Evolutionary conservation across 2,329 filamentous ascomycete species (phyloP).

Genomic region (Ophiostoma novo-ulmi): DNA sequence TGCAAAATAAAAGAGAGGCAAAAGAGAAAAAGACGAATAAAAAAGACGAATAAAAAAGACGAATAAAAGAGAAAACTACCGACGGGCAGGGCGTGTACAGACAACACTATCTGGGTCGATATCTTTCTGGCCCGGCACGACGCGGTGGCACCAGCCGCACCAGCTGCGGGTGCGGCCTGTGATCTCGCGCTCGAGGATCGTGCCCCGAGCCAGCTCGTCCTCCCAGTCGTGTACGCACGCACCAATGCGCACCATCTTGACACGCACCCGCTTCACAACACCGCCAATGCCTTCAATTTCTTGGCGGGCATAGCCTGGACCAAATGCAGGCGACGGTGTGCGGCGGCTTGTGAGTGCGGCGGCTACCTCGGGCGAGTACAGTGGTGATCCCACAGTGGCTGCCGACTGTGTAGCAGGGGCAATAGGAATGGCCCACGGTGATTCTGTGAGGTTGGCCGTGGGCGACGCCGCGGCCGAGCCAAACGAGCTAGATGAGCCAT

Average conservation of each 20-base stretch:
- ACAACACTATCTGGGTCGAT: conserved; percentile 30
- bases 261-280: conserved; percentile 79
- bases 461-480: conserved; percentile 21
- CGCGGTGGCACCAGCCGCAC: conserved; percentile 86
- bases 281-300: conserved; percentile 91
- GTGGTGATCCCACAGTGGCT: conserved; percentile 25
- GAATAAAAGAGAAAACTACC: not conserved
- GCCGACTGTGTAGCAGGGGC: conserved; percentile 27
- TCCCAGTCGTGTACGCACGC: conserved; percentile 81
- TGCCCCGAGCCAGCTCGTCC: conserved; percentile 63
- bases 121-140: conserved; percentile 58
- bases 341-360: conserved; percentile 29
- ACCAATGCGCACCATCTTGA: conserved; percentile 74
- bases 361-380: conserved; percentile 27
- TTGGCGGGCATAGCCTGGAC: conserved; percentile 74
- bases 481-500: conserved; percentile 20
- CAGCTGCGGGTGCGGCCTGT: conserved; percentile 67
- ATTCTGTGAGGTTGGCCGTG: conserved; percentile 12
- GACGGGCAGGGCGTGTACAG: not conserved
- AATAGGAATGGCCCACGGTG: conserved; percentile 25
- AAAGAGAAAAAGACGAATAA: not conserved
- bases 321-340: conserved; percentile 47
- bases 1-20: not conserved
- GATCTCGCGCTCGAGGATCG: conserved; percentile 66
- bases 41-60: not conserved